Evolutionary conservation across 2,329 filamentous ascomycete genomes (phyloP), one percentile per base, ranked within the genome.

Genomic region (Trichothecium sympodiale): DNA sequence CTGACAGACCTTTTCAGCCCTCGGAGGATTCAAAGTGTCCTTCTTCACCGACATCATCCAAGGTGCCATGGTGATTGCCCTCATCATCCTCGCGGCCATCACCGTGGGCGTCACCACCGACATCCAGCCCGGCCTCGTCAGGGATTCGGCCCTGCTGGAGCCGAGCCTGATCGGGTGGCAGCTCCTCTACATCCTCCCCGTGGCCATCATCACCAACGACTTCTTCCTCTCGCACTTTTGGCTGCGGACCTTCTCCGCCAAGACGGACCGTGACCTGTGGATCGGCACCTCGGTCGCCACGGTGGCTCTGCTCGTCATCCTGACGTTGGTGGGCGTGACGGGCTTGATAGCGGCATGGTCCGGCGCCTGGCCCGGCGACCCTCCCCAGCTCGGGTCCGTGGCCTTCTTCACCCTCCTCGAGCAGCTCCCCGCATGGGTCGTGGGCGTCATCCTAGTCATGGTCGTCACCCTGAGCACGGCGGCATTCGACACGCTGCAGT

Each of bases 151-250:
- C 8, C 69, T 85, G 17, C 71, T 80, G n/a, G 65, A 85, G 31
- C 48, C 78, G 5, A 82, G 62, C 38, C 67, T 86, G 3, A 67
- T 91, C 2, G 85, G 85, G 37, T 91, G 85, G 83, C 84, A 91
- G 57, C 71, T 91, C 12, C 64, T 91, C 26, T 91, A 89, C 61
- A 89, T 91, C 45, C 69, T 91, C 2, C 83, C 85, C 0, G 71
- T 91, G 5, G 84, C 84, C 31, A 73, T 91, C 43, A 53, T 88
- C 38, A 88, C 83, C 40, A 91, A 89, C 60, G 79, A 88, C 63
- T 88, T 91, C 65, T 91, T 91, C 64, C 65, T 91, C 30, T 85
- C 82, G 23, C 80, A 76, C 45, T 87, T 85, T 58, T 91, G 84
- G 84, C 73, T 89, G 55, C 79, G 84, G 34, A 83, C 83, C 5